A percentile compares a stretch with the other conserved stretches of the same genome.
These are phyloP conservation scores for Sergeia podlipaevii DNA, from an alignment of 208 protist species.

Conservation along the genomic window DNA sequence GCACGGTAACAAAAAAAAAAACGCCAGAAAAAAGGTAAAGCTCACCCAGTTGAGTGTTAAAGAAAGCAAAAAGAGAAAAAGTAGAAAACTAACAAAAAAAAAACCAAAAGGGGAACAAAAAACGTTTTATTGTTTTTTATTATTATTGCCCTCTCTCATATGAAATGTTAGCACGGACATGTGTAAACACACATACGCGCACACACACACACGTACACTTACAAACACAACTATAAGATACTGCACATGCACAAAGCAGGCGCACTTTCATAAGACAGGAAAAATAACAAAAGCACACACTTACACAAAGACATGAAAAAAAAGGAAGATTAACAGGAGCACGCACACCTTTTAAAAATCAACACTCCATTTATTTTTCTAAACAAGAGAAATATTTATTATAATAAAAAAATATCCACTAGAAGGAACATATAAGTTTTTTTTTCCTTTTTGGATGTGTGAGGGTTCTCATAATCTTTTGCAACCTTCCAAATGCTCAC, in stretches of 20 bases:
- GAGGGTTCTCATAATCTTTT: background rate
- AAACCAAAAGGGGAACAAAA: slow-evolving; percentile 1
- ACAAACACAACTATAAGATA: background rate
- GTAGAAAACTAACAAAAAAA: background rate
- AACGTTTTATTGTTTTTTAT: too few species aligned
- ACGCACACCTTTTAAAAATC: background rate
- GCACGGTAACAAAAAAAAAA: slow-evolving; percentile 8
- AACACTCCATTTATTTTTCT: too few species aligned
- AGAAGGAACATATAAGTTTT: background rate
- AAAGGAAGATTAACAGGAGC: background rate
- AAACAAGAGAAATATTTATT: too few species aligned
- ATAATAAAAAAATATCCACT: background rate
- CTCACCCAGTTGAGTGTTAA: too few species aligned
- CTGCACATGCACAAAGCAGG: too few species aligned
- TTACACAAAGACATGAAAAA: background rate
- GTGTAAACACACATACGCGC: background rate
- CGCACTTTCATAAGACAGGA: too few species aligned
- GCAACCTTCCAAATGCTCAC: background rate
- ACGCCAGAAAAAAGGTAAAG: background rate
- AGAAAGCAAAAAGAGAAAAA: background rate
- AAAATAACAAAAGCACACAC: background rate
- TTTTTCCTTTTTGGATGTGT: background rate
- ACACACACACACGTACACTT: background rate
- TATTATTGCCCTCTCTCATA: too few species aligned
- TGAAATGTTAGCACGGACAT: background rate